phyloP scores from a whole-genome alignment of 2,329 filamentous ascomycete genomes.

The Metarhizium brunneum region DNA sequence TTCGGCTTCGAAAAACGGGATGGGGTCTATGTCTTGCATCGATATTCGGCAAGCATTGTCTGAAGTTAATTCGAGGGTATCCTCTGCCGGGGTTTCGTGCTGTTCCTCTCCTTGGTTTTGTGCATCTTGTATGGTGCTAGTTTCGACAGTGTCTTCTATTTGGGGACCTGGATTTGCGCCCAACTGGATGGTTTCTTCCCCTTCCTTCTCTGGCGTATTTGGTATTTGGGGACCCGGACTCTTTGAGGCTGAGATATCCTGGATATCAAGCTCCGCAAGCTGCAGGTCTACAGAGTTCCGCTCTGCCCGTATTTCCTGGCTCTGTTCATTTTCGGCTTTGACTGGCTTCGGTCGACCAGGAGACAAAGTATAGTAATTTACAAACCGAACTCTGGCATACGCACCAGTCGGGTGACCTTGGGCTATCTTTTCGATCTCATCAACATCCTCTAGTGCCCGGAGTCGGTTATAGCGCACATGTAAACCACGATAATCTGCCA shows the following conservation, averaged over 20 bases:
- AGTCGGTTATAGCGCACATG: constrained; percentile 61
- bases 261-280: background rate
- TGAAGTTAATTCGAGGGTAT: background rate
- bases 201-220: constrained; percentile 9
- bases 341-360: constrained; percentile 55
- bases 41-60: constrained; percentile 13
- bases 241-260: background rate
- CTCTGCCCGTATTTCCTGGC: background rate
- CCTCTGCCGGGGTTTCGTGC: background rate
- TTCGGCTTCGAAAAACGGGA: constrained; percentile 18
- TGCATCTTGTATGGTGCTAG: background rate
- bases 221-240: background rate
- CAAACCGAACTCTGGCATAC: constrained; percentile 58
- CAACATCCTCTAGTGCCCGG: constrained; percentile 61
- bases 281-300: background rate
- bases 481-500: constrained; percentile 67
- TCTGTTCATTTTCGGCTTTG: constrained; percentile 6
- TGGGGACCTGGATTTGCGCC: background rate
- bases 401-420: constrained; percentile 12
- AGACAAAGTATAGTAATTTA: constrained; percentile 87
- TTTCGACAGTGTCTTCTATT: background rate
- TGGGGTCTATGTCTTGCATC: constrained; percentile 29
- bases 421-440: constrained; percentile 35
- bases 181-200: background rate
- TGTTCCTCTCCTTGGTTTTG: background rate